phyloP scores from a whole-genome alignment of 352 stramenopile genomes.

The Thraustochytrium sp. region DNA sequence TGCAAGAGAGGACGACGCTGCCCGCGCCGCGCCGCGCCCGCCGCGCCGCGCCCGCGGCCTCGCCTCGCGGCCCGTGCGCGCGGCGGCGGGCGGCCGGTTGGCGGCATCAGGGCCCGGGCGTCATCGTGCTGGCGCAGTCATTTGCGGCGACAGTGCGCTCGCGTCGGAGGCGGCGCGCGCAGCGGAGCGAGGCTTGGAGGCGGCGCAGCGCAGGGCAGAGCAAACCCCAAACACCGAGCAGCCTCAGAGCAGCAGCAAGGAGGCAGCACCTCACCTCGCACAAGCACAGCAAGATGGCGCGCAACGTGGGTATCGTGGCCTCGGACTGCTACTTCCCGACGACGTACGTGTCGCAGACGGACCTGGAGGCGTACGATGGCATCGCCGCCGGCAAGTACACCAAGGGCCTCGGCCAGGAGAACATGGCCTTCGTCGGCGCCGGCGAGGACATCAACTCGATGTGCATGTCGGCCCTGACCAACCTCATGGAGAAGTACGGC shows the following conservation, averaged over 20 bases:
- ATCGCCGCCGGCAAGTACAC: slow-evolving; percentile 75
- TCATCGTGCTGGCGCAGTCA: too few relatives aligned
- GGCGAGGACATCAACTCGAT: slow-evolving; percentile 82
- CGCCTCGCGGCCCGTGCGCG: too few relatives aligned
- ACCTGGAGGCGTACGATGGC: slow-evolving; percentile 85
- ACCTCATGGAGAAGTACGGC: slow-evolving; percentile 64
- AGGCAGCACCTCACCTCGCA: not conserved
- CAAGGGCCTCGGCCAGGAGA: slow-evolving; percentile 65
- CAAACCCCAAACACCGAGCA: not conserved
- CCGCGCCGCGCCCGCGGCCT: too few relatives aligned
- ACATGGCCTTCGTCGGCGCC: slow-evolving; percentile 70
- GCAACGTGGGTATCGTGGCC: slow-evolving; percentile 41
- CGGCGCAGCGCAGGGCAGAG: too few relatives aligned
- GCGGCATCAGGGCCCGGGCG: too few relatives aligned
- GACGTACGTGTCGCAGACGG: slow-evolving; percentile 63
- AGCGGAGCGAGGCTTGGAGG: too few relatives aligned
- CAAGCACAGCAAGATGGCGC: slow-evolving; percentile 11
- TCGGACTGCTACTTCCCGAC: slow-evolving; percentile 43
- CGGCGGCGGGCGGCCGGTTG: too few relatives aligned
- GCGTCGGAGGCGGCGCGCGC: too few relatives aligned
- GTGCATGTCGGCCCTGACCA: slow-evolving; percentile 61
- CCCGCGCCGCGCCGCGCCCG: too few relatives aligned
- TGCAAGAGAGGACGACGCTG: too few relatives aligned
- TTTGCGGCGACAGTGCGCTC: too few relatives aligned
- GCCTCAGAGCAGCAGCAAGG: too few relatives aligned